Evolutionary conservation across 1,139 yeast genomes (phyloP).

Genomic region (Yamadazyma jaroonii): DNA sequence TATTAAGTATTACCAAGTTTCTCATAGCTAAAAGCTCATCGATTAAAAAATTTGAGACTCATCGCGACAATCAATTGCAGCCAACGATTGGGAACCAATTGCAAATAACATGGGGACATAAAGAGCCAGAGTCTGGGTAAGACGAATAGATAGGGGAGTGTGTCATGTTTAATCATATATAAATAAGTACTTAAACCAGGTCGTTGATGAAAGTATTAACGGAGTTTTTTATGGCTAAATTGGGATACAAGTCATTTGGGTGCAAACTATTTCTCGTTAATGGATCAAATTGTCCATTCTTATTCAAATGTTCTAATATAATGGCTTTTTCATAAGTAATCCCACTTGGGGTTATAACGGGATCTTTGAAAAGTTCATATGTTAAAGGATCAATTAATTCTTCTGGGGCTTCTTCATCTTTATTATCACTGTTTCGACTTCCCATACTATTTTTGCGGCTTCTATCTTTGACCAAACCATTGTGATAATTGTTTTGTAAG

Average conservation of each 20-base stretch:
- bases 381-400: constrained; percentile 47
- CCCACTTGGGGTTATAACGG: constrained; percentile 51
- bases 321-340: constrained; percentile 44
- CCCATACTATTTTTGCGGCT: neutral
- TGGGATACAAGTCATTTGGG: constrained; percentile 41
- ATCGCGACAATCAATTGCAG: constrained; percentile 1
- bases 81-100: too few relatives aligned
- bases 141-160: too few relatives aligned
- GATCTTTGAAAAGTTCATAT: constrained; percentile 42
- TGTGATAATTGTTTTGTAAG: constrained; percentile 13
- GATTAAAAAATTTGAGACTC: constrained; percentile 3
- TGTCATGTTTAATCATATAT: neutral
- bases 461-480: constrained; percentile 7
- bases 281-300: constrained; percentile 38
- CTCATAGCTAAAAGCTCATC: constrained; percentile 37
- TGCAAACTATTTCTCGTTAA: constrained; percentile 31
- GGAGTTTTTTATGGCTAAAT: constrained; percentile 40
- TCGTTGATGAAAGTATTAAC: constrained; percentile 16
- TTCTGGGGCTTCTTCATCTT: constrained; percentile 36
- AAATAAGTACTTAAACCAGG: neutral
- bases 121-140: too few relatives aligned
- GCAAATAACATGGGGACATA: too few relatives aligned
- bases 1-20: constrained; percentile 55
- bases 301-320: constrained; percentile 35
- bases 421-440: neutral